phyloP scores from a whole-genome alignment of 495 filamentous ascomycete genomes.

The Podospora anserina region DNA sequence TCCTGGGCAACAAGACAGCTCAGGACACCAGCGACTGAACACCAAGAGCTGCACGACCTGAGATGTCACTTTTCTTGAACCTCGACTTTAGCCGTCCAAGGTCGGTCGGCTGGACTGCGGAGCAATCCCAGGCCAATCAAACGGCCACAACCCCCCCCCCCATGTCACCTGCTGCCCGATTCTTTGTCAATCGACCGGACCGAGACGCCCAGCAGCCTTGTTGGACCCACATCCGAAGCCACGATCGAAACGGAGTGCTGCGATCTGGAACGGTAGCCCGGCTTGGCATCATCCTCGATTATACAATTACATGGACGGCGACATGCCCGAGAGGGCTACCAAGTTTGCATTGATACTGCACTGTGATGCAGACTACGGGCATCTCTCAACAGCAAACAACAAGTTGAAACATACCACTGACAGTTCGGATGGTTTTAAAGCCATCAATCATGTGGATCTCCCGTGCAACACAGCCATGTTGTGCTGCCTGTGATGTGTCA shows the following conservation, averaged over 20 bases:
- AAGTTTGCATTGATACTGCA: background rate
- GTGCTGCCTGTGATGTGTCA: background rate
- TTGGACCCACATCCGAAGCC: background rate
- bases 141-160: slow-evolving; percentile 14
- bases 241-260: background rate
- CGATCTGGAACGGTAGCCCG: background rate
- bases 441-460: background rate
- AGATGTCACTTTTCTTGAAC: slow-evolving; percentile 6
- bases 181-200: slow-evolving; percentile 4
- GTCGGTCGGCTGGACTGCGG: slow-evolving; percentile 12
- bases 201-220: slow-evolving; percentile 17
- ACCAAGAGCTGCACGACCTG: background rate
- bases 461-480: background rate
- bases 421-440: background rate
- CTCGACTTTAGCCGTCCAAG: slow-evolving; percentile 12
- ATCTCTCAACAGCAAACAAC: background rate
- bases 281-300: background rate
- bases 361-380: background rate
- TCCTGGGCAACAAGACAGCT: background rate
- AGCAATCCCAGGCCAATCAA: slow-evolving; percentile 18
- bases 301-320: too few relatives aligned
- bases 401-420: too few relatives aligned
- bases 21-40: background rate
- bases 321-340: too few relatives aligned
- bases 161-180: background rate